phyloP scores from a whole-genome alignment of 1,284 basidiomycete species.

The Golubevia pallescens region DNA sequence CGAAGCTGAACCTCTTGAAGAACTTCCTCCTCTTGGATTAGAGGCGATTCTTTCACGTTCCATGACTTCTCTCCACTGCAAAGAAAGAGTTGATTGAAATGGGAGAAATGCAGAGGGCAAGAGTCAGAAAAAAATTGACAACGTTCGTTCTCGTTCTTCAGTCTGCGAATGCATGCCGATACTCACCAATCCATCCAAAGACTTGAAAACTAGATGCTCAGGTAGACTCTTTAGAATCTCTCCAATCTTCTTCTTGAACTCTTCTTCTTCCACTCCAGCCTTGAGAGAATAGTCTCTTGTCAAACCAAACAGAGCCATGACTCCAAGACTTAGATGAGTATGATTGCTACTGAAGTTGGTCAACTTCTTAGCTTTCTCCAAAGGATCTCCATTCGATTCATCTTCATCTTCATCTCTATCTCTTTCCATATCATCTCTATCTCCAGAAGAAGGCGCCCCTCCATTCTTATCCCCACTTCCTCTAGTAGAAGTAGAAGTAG shows the following conservation, averaged over 20 bases:
- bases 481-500: background rate
- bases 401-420: background rate
- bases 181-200: slow-evolving; percentile 13
- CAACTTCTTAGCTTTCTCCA: slow-evolving; percentile 12
- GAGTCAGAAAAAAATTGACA: background rate
- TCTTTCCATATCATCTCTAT: background rate
- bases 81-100: background rate
- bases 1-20: background rate
- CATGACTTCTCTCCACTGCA: background rate
- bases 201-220: slow-evolving; percentile 2
- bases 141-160: too few relatives aligned
- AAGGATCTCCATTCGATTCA: background rate
- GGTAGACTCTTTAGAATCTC: slow-evolving; percentile 11
- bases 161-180: background rate
- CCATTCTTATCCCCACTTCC: background rate
- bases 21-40: background rate
- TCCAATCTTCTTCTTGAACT: background rate
- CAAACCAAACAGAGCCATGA: slow-evolving; percentile 8
- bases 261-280: slow-evolving; percentile 3
- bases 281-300: background rate
- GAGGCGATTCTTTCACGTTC: background rate
- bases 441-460: background rate
- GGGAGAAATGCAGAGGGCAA: background rate
- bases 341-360: slow-evolving; percentile 11
- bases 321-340: slow-evolving; percentile 10